Base-by-base conservation (phyloP, 2,329 filamentous ascomycete species). In the Exophiala xenobiotica region DNA sequence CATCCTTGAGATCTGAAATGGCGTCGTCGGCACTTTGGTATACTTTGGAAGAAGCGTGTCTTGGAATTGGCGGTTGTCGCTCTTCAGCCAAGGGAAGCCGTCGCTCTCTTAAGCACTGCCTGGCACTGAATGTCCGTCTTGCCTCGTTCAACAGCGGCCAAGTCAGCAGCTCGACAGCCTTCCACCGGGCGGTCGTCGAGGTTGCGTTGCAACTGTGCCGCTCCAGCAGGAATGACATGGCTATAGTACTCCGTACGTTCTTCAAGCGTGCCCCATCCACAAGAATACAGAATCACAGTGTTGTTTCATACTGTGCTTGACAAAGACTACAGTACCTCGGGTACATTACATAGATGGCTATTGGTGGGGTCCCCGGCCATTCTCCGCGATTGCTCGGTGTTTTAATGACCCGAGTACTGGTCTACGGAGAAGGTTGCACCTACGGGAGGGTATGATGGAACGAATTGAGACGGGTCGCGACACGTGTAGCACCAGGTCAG, bases 1-100 rank as follows among this genome's bases (percentile, higher is more conserved):
- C 81, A 61, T 86, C 84, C 64, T 83, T 74, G 49, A 91, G 73
- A 64, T 89, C 87, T 2, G 81, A 78, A 38, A 90, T 79, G 2
- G 87, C 87, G 26, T 81, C 81, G 56, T 85, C 83, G 14, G 86
- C 85, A 61, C 65, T 63, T 33, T 64, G 62, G 53, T 65, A 70
- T 2, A 71, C 23, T 33, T 72, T 71, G 4, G 69, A 69, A 6
- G 54, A 69, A 6, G 54, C 61, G 1, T 61, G 62, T 68, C 18
- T 16, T 6, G 14, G n/a, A n/a, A 12, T 14, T 24, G 18, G 26
- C 24, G 22, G 22, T 50, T 20, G 7, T 11, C 26, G n/a, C 33
- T 14, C 16, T 19, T 14, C 11, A 4, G 14, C 23, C 16, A 22
- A 31, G 31, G 41, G 23, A 8, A 19, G 16, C 8, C 12, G 27